Base-by-base conservation (phyloP, 306 rosid genomes). In the Senna tora region DNA sequence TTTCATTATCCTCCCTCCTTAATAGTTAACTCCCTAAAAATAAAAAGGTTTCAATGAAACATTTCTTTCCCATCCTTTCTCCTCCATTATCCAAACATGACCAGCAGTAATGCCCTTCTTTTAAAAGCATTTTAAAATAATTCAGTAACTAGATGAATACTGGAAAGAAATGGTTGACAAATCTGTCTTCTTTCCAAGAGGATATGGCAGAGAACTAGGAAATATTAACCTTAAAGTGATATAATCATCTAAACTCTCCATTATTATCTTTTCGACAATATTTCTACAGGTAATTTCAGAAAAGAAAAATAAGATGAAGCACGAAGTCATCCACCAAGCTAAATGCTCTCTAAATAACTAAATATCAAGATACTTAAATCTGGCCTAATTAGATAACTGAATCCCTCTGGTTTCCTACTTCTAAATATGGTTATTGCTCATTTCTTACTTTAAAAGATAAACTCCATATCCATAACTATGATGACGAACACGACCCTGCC, bases 401-500 rank as follows among this genome's bases (percentile, higher is more conserved):
- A 3, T 55, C 61, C 14, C 61, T 2, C 61, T 55, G 34, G 36
- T 12, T 25, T 22, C 16, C 61, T 55, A 4, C 13, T 22, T 55
- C 25, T 3, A 55, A 55, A 55, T 33, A 9, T 55, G 38, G 2
- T 22, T 12, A 55, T n/a, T 5, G 1, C 15, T 25, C 22, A 16
- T 10, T 55, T 22, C 36, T 20, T 52, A 20, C 57, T 20, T 52
- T 19, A 7, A 55, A 20, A 10, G 13, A 55, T 13, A 51, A 66
- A 32, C 20, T 56, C 39, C 32, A 74, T 69, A 72, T 33, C 47
- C 28, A 32, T 33, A 16, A n/a, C n/a, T n/a, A n/a, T n/a, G n/a
- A 66, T 32, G 34, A 74, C 81, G 67, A 60, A 68, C 20, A 51
- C 28, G 47, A 74, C 45, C 22, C 10, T 12, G 25, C 57, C 58